These are phyloP conservation scores for Trichosporon coremiiforme DNA, from an alignment of 1,284 basidiomycete genomes.

Conservation along the genomic window DNA sequence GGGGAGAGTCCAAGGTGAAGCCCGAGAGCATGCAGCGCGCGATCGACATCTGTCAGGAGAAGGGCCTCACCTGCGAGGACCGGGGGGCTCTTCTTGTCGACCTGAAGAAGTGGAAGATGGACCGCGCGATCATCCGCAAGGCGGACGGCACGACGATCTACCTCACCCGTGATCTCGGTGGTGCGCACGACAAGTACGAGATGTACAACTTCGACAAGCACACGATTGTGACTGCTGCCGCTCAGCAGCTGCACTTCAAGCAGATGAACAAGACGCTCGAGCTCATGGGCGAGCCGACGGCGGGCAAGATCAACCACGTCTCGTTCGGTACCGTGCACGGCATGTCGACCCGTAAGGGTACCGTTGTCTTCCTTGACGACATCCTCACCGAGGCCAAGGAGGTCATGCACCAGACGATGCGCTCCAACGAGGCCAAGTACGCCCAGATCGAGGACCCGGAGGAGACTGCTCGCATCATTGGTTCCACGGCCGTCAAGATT, in stretches of 20 bases:
- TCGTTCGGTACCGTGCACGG: constrained; percentile 92
- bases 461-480: constrained; percentile 77
- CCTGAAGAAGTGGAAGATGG: constrained; percentile 83
- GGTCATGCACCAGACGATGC: constrained; percentile 97
- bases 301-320: constrained; percentile 77
- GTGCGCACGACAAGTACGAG: constrained; percentile 87
- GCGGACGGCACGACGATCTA: constrained; percentile 96
- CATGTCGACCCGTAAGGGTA: constrained; percentile 97
- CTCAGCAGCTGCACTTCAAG: constrained; percentile 89
- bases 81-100: constrained; percentile 76
- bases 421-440: constrained; percentile 91
- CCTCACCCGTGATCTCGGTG: constrained; percentile 96
- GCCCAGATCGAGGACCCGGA: constrained; percentile 85
- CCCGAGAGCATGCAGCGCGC: constrained; percentile 76
- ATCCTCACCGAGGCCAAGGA: constrained; percentile 88
- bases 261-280: constrained; percentile 96
- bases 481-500: constrained; percentile 95
- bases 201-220: constrained; percentile 97
- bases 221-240: constrained; percentile 93
- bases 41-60: constrained; percentile 59
- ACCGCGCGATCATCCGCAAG: constrained; percentile 87
- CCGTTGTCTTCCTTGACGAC: constrained; percentile 92
- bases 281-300: constrained; percentile 88
- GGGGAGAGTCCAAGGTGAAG: constrained; percentile 87
- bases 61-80: constrained; percentile 64